Evolutionary conservation across 345 rosid genomes (phyloP).

Genomic region (Cardiospermum halicacabum): DNA sequence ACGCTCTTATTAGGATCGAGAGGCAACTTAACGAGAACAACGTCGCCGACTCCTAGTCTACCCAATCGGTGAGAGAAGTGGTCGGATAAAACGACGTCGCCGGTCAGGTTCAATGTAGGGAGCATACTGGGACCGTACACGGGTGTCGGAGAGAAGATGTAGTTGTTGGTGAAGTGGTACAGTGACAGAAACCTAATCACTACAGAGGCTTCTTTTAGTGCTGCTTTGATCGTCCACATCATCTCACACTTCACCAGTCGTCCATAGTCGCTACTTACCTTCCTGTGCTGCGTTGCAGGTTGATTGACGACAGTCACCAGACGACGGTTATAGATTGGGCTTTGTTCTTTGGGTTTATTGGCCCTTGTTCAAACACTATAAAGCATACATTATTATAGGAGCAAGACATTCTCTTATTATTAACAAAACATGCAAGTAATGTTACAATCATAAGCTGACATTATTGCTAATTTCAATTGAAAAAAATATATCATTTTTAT

Average conservation of each 20-base stretch:
- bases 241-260: conserved; percentile 11
- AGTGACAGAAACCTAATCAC: conserved; percentile 37
- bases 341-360: background rate
- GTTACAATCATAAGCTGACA: conserved; percentile 2
- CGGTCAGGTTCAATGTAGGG: conserved; percentile 65
- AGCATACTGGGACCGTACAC: conserved; percentile 83
- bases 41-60: conserved; percentile 57
- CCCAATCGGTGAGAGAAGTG: conserved; percentile 61
- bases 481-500: conserved; percentile 7
- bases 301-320: too few species aligned
- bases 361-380: too few species aligned
- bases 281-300: too few species aligned
- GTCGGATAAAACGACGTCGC: conserved; percentile 64
- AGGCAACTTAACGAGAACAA: conserved; percentile 71
- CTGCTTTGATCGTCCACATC: conserved; percentile 43
- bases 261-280: too few species aligned
- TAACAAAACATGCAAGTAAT: background rate
- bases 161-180: conserved; percentile 58
- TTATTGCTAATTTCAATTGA: background rate
- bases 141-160: conserved; percentile 49
- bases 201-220: conserved; percentile 22
- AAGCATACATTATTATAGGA: background rate
- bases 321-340: too few species aligned
- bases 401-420: background rate
- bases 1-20: conserved; percentile 50